A percentile compares a stretch with the other conserved stretches of the same genome.
These are phyloP conservation scores for Melampsora americana DNA, from an alignment of 1,284 basidiomycete genomes.

Conservation along the genomic window DNA sequence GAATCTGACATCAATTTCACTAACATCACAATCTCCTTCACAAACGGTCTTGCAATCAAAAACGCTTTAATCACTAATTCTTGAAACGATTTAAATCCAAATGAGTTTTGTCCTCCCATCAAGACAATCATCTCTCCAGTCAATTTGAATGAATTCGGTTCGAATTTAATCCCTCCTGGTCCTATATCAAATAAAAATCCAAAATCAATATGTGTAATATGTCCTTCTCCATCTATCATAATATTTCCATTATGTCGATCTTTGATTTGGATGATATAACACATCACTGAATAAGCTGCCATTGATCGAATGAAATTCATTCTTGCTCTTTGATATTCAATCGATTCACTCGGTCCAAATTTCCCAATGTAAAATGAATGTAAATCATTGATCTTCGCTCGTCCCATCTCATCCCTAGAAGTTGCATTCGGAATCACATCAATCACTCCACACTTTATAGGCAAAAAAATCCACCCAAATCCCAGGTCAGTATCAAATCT, in stretches of 20 bases:
- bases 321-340: conserved; percentile 87
- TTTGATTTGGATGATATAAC: conserved; percentile 95
- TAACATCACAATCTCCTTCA: conserved; percentile 80
- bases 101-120: conserved; percentile 90
- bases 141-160: conserved; percentile 94
- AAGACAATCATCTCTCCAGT: conserved; percentile 96
- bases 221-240: conserved; percentile 96
- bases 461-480: conserved; percentile 1
- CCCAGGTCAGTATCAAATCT: conserved; percentile 18
- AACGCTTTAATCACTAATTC: conserved; percentile 94
- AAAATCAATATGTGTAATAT: conserved; percentile 94
- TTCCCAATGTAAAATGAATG: conserved; percentile 90
- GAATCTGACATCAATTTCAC: conserved; percentile 93
- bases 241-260: conserved; percentile 98
- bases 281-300: conserved; percentile 98
- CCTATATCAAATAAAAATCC: conserved; percentile 97
- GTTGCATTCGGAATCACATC: conserved; percentile 98
- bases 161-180: conserved; percentile 88
- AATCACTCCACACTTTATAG: conserved; percentile 85
- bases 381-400: conserved; percentile 95
- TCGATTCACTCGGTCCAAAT: conserved; percentile 83
- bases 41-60: conserved; percentile 85
- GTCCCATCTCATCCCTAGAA: conserved; percentile 98
- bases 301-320: conserved; percentile 97
- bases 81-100: conserved; percentile 90